Evolutionary conservation across 2,329 filamentous ascomycete genomes (phyloP).

Genomic region (Cadophora malorum): DNA sequence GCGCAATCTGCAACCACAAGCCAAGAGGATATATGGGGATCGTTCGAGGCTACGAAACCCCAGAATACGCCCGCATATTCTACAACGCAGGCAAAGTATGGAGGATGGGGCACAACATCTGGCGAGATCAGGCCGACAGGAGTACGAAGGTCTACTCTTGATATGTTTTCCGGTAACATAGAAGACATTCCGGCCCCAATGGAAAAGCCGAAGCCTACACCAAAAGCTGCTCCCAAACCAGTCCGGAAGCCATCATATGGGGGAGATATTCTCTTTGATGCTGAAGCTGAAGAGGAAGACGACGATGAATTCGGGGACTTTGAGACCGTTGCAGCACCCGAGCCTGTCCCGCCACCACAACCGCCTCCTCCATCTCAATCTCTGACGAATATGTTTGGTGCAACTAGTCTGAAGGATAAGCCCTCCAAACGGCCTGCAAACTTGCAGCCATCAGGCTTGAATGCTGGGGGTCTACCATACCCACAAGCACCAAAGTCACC

Average conservation of each 20-base stretch:
- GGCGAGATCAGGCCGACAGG: conserved; percentile 30
- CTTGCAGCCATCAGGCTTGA: conserved; percentile 43
- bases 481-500: conserved; percentile 58
- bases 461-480: conserved; percentile 47
- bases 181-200: conserved; percentile 24
- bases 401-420: conserved; percentile 41
- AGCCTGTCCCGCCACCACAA: conserved; percentile 32
- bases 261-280: conserved; percentile 46
- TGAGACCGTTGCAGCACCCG: conserved; percentile 56
- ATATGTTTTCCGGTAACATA: conserved; percentile 39
- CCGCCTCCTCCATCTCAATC: conserved; percentile 31
- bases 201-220: conserved; percentile 15
- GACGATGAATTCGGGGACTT: conserved; percentile 74
- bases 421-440: conserved; percentile 45
- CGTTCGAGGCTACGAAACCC: conserved; percentile 36
- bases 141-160: conserved; percentile 38
- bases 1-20: conserved; percentile 21
- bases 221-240: conserved; percentile 26
- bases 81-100: conserved; percentile 26
- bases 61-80: conserved; percentile 25
- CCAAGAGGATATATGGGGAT: conserved; percentile 42
- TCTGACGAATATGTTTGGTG: conserved; percentile 45
- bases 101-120: conserved; percentile 20
- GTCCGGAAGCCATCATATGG: conserved; percentile 31
- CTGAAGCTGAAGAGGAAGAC: conserved; percentile 50